These are phyloP conservation scores for Trifolium pratense DNA, from an alignment of 306 rosid species.

Conservation along the genomic window DNA sequence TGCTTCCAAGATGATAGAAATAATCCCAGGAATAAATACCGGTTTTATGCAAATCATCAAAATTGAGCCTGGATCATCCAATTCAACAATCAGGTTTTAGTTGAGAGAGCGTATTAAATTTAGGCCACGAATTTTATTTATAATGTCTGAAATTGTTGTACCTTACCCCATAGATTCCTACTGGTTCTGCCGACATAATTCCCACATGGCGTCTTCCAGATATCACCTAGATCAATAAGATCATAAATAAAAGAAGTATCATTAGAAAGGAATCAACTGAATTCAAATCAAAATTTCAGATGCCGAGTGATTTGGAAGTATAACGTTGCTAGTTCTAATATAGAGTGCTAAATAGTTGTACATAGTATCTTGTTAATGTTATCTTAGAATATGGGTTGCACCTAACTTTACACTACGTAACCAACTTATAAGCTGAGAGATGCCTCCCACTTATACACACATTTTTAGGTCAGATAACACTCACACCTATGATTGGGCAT, in stretches of 20 bases:
- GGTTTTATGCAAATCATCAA: constrained; percentile 90
- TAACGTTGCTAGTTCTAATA: no score
- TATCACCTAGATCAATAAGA: constrained; percentile 58
- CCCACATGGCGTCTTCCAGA: constrained; percentile 77
- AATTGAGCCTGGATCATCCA: constrained; percentile 61
- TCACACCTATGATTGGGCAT: no score
- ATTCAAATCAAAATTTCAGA: constrained; percentile 14
- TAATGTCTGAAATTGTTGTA: constrained; percentile 43
- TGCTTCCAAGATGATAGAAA: constrained; percentile 73
- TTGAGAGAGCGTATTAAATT: constrained; percentile 9
- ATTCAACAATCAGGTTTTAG: constrained; percentile 31
- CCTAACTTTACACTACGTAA: no score
- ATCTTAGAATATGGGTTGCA: no score
- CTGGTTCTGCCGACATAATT: constrained; percentile 85
- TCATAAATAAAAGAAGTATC: constrained; percentile 10
- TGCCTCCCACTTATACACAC: no score
- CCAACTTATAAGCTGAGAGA: no score
- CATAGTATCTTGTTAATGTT: no score
- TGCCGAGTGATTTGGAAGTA: neutral
- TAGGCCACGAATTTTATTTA: constrained; percentile 10
- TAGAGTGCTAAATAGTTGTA: no score
- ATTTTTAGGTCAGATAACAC: no score
- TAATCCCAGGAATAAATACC: constrained; percentile 91
- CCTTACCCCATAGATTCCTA: constrained; percentile 96
- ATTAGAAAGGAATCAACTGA: constrained; percentile 23